phyloP scores from a whole-genome alignment of 306 rosid species.

The Dalbergia cochinchinensis region DNA sequence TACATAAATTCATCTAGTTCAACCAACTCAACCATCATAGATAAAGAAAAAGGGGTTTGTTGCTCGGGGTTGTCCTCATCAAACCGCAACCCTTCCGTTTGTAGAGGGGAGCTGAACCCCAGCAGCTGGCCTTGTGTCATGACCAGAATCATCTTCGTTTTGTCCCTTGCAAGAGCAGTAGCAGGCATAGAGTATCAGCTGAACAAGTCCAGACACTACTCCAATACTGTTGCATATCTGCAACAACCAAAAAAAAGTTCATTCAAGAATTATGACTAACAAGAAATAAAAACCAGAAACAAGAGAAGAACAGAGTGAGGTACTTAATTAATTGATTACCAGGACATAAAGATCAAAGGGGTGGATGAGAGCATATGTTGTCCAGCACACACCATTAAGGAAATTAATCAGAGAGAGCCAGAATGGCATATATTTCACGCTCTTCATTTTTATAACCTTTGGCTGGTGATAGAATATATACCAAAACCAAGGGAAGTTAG shows the following conservation, averaged over 20 bases:
- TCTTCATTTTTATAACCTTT: conserved; percentile 62
- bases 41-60: no score
- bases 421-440: conserved; percentile 72
- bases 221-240: conserved; percentile 70
- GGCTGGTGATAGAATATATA: conserved; percentile 30
- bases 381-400: conserved; percentile 63
- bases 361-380: conserved; percentile 68
- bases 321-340: conserved; percentile 52
- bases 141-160: neutral
- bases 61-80: no score
- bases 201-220: conserved; percentile 53
- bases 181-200: conserved; percentile 55
- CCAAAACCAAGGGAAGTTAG: neutral
- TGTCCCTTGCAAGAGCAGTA: conserved; percentile 26
- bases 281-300: neutral
- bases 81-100: neutral
- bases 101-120: conserved; percentile 51
- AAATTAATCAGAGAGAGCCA: conserved; percentile 62
- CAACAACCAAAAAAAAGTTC: neutral
- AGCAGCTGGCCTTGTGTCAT: conserved; percentile 19
- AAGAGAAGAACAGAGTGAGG: no score
- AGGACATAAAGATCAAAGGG: conserved; percentile 63
- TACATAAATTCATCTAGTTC: no score
- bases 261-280: no score
- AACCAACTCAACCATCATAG: no score